Conservation (phyloP, 129 eudicot species). For the Escallonia rubra region DNA sequence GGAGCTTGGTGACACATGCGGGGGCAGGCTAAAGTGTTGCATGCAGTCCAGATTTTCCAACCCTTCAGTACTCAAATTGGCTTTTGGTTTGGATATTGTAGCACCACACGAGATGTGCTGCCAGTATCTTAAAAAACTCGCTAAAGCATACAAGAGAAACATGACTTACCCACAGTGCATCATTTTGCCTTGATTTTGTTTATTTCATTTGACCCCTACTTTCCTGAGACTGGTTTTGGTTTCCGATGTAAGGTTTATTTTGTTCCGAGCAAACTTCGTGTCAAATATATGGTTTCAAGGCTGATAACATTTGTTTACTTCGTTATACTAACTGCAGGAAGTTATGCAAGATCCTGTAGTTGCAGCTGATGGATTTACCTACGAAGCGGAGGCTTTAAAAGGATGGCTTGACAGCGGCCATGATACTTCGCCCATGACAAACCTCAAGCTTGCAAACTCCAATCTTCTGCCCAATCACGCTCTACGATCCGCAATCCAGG, state of each 20-base stretch:
- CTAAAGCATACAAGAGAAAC: too few relatives aligned
- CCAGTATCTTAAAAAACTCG: too few relatives aligned
- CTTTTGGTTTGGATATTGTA: too few relatives aligned
- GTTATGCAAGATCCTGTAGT: slow-evolving; percentile 82
- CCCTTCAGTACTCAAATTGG: too few relatives aligned
- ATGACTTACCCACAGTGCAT: too few relatives aligned
- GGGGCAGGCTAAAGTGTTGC: too few relatives aligned
- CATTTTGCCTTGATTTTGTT: background rate
- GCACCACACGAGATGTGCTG: too few relatives aligned
- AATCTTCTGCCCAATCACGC: slow-evolving; percentile 64
- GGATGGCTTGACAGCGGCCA: slow-evolving; percentile 87
- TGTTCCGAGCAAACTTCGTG: background rate
- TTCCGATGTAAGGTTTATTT: background rate
- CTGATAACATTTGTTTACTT: background rate
- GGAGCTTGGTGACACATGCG: too few relatives aligned
- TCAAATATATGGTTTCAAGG: too few relatives aligned
- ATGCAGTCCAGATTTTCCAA: too few relatives aligned
- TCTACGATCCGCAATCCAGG: slow-evolving; percentile 85
- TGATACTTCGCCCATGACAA: slow-evolving; percentile 89
- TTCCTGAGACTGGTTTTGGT: background rate
- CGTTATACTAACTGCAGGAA: slow-evolving; percentile 39
- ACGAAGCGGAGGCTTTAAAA: slow-evolving; percentile 70
- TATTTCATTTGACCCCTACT: background rate
- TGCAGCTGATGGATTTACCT: slow-evolving; percentile 86
- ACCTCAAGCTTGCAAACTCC: slow-evolving; percentile 49